phyloP scores from a whole-genome alignment of 768 basidiomycete genomes.

The Inosperma sp. region DNA sequence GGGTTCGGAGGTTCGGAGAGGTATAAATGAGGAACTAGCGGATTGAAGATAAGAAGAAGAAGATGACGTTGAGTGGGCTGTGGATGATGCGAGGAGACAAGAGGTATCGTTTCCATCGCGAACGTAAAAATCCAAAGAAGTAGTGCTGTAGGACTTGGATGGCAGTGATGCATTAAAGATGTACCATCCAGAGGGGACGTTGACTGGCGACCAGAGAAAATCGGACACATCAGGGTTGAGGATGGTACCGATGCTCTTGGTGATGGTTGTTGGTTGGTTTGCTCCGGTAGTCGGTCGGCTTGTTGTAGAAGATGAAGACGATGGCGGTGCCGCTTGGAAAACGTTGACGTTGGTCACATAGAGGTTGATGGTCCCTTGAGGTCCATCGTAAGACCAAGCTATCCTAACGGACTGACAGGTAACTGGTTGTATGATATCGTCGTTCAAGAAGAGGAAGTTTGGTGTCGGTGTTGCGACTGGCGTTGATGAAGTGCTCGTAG shows the following conservation, averaged over 20 bases:
- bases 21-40: slow-evolving; percentile 13
- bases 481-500: neutral
- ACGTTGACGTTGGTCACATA: slow-evolving; percentile 39
- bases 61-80: slow-evolving; percentile 9
- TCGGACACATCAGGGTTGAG: slow-evolving; percentile 23
- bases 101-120: slow-evolving; percentile 29
- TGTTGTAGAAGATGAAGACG: slow-evolving; percentile 11
- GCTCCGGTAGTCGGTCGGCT: slow-evolving; percentile 11
- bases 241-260: slow-evolving; percentile 23
- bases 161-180: slow-evolving; percentile 28
- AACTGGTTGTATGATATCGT: slow-evolving; percentile 14
- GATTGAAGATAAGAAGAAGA: slow-evolving; percentile 16
- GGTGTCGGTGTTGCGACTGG: slow-evolving; percentile 11
- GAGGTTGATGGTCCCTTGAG: slow-evolving; percentile 27
- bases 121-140: slow-evolving; percentile 31
- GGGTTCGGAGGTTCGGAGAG: slow-evolving; percentile 14
- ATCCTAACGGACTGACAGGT: slow-evolving; percentile 28
- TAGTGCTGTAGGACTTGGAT: slow-evolving; percentile 11
- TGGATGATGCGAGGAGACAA: slow-evolving; percentile 25
- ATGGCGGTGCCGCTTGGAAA: slow-evolving; percentile 18
- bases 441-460: slow-evolving; percentile 18
- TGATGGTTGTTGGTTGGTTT: slow-evolving; percentile 12
- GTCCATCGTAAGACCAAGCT: slow-evolving; percentile 39
- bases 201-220: slow-evolving; percentile 45
- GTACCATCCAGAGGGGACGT: slow-evolving; percentile 49